Conservation (phyloP, 176 grass and related monocot genomes). For the Oropetium thomaeum region DNA sequence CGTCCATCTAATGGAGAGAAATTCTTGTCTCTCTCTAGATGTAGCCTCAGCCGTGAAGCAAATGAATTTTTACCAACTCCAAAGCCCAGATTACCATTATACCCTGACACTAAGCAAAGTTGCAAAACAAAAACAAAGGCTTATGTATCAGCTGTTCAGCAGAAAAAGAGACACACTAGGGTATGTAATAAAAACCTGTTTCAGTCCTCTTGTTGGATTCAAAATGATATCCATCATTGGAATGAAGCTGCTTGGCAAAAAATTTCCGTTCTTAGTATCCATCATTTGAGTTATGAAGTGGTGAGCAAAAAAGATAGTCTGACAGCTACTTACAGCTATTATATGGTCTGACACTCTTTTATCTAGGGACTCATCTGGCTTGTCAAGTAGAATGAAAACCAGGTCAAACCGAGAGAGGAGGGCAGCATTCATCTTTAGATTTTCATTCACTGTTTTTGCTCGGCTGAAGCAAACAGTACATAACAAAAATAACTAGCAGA, state of each 20-base stretch:
- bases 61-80: conserved; percentile 33
- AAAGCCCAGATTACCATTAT: conserved; percentile 9
- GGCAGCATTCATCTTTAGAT: conserved; percentile 82
- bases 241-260: conserved; percentile 60
- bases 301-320: neutral
- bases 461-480: conserved; percentile 53
- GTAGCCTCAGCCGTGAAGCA: conserved; percentile 65
- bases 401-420: conserved; percentile 94
- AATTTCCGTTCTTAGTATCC: neutral
- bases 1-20: conserved; percentile 61
- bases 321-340: conserved; percentile 62
- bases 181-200: conserved; percentile 48
- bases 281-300: neutral
- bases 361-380: conserved; percentile 74
- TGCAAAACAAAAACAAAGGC: neutral
- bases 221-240: conserved; percentile 30
- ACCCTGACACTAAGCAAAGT: conserved; percentile 41
- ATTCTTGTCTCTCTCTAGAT: conserved; percentile 62
- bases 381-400: conserved; percentile 90
- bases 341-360: conserved; percentile 88
- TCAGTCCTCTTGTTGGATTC: conserved; percentile 51
- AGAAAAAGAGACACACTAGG: neutral
- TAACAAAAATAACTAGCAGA: neutral
- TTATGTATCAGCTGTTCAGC: conserved; percentile 26
- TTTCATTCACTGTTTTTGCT: conserved; percentile 91